Evolutionary conservation across 2,329 filamentous ascomycete species (phyloP), one percentile per base, ranked within the genome.

Genomic region (Chaetomium olivaceum): DNA sequence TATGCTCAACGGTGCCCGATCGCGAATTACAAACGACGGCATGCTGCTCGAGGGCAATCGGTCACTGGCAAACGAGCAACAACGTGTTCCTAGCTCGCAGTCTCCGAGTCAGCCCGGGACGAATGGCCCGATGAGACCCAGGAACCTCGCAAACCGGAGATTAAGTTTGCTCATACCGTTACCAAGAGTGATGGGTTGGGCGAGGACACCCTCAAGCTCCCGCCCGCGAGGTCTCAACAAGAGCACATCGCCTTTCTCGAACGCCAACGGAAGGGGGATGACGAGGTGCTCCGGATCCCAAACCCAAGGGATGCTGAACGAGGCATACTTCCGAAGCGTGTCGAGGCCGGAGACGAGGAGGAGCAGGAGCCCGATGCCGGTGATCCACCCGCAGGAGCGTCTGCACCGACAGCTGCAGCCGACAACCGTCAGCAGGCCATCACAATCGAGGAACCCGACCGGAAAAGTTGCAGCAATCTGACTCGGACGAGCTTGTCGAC

Each of bases 241-340:
- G 90, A 93, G 67, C 92, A 96, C 73, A 96, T 97, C 73, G 91
- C 91, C 6, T 95, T 98, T 72, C 77, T 97, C 16, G 88, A 97
- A 76, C 89, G 90, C 36, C 94, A 97, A 76, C 87, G 93, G 46
- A 89, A 91, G 1, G 87, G 88, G 68, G 89, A 91, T 63, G 89
- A 87, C 61, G 88, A 89, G 39, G 87, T 93, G 0, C 80, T 98
- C 52, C 89, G 92, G 50, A 98, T 99, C 72, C 95, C 95, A 0
- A 93, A 93, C 23, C 95, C 95, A 0, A 84, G 93, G 71, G 95
- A 98, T 74, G 93, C 90, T 58, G 95, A 99, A 72, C 87, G 87
- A 59, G 95, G 94, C 29, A 84, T 92, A 67, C 82, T 88, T 11
- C 93, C 93, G 1, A 80, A 82, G 63, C 80, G 82, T 33, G 77